phyloP scores from a whole-genome alignment of 2,329 filamentous ascomycete species.

The Aureobasidium lini region DNA sequence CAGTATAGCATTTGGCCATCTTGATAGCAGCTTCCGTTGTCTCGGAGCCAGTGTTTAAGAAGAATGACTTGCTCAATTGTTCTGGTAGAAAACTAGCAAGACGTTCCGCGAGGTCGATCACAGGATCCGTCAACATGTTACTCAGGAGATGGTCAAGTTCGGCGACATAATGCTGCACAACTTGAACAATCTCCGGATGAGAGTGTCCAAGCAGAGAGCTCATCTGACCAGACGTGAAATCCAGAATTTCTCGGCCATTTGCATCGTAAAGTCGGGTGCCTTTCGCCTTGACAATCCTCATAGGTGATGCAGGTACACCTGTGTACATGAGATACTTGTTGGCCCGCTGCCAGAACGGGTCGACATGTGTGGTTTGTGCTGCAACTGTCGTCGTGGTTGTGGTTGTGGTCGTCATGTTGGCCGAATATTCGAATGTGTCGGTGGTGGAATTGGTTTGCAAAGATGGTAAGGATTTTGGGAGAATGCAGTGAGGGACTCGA shows the following conservation, averaged over 20 bases:
- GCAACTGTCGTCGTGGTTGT: too few relatives aligned
- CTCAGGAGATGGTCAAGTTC: slow-evolving; percentile 53
- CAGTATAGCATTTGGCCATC: slow-evolving; percentile 56
- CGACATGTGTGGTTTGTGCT: too few relatives aligned
- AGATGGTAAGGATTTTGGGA: too few relatives aligned
- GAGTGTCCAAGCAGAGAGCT: slow-evolving; percentile 51
- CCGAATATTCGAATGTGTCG: too few relatives aligned
- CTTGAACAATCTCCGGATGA: slow-evolving; percentile 51
- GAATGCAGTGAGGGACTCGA: too few relatives aligned
- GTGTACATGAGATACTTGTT: slow-evolving; percentile 34
- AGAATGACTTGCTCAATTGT: slow-evolving; percentile 49
- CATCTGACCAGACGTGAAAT: slow-evolving; percentile 57
- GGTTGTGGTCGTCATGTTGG: too few relatives aligned
- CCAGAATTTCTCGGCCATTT: slow-evolving; percentile 41
- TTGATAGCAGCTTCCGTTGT: slow-evolving; percentile 54
- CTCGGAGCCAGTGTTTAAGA: slow-evolving; percentile 52
- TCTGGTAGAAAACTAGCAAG: slow-evolving; percentile 43
- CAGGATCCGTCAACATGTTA: slow-evolving; percentile 52
- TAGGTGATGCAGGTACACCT: slow-evolving; percentile 33
- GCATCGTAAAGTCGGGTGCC: slow-evolving; percentile 42
- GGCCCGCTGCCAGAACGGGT: slow-evolving; percentile 1
- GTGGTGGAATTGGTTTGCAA: too few relatives aligned
- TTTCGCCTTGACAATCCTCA: slow-evolving; percentile 39
- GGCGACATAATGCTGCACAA: slow-evolving; percentile 42
- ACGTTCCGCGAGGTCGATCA: slow-evolving; percentile 47